These are phyloP conservation scores for Teunomyces stri DNA, from an alignment of 805 yeast species.

Conservation along the genomic window DNA sequence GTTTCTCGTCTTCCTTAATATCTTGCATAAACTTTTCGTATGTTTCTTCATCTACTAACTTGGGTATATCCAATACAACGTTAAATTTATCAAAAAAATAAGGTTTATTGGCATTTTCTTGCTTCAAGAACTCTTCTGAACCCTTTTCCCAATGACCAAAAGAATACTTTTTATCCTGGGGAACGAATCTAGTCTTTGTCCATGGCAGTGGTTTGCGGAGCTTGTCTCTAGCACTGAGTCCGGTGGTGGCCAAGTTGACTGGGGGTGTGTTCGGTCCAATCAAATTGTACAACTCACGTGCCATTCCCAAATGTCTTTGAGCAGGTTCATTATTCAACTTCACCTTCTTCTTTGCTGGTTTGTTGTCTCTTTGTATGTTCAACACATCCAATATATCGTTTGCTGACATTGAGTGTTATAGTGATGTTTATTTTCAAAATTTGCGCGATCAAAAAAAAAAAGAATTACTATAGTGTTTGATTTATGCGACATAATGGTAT, in stretches of 20 bases:
- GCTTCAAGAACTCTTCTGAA: conserved; percentile 43
- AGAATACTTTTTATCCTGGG: conserved; percentile 41
- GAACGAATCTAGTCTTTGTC: conserved; percentile 63
- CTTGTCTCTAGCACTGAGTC: conserved; percentile 52
- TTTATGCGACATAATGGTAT: conserved; percentile 67
- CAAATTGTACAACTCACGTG: conserved; percentile 82
- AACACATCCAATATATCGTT: conserved; percentile 75
- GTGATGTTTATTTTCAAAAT: conserved; percentile 1
- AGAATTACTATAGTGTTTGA: no score
- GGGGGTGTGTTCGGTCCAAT: conserved; percentile 94
- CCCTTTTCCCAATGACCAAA: conserved; percentile 90
- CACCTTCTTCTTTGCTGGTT: conserved; percentile 42
- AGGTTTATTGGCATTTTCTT: conserved; percentile 34
- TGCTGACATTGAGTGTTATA: conserved; percentile 20
- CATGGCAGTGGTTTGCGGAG: conserved; percentile 80
- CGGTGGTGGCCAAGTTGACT: conserved; percentile 29
- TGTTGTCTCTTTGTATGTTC: conserved; percentile 55
- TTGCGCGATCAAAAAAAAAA: background rate
- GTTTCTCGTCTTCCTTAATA: conserved; percentile 25
- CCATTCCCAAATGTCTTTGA: conserved; percentile 63
- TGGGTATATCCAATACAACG: conserved; percentile 66
- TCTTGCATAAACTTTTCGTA: conserved; percentile 52
- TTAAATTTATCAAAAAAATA: conserved; percentile 77
- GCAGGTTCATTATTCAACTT: conserved; percentile 21
- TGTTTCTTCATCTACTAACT: conserved; percentile 57